Evolutionary conservation across 2,329 filamentous ascomycete genomes (phyloP), one percentile per base, ranked within the genome.

Genomic region (Apiospora pterosperma): DNA sequence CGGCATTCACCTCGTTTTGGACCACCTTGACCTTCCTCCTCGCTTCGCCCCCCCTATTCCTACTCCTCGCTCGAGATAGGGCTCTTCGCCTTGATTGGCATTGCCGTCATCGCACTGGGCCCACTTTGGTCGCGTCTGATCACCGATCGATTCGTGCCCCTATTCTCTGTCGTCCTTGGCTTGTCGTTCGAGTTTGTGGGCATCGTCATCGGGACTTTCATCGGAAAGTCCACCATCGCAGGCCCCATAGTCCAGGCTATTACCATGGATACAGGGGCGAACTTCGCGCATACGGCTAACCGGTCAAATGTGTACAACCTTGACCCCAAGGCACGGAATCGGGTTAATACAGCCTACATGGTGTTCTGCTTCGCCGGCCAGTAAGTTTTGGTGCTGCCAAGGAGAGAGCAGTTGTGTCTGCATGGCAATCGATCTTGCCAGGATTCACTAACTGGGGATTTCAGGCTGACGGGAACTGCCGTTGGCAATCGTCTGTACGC

Each of bases 271-370:
- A 82, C 92, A 31, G 92, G 91, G 0, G 81, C 89, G 66, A 92
- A 93, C 76, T 90, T 88, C 1, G 83, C 86, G 0, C 90, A 93
- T 74, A 90, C 93, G 36, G 90, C 90, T 1, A 93, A 94, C 70
- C 80, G 92, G 0, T 82, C 84, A 0, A 83, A 86, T 4, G 91
- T 96, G 23, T 94, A 92, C 70, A 78, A 80, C 1, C 87, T 95
- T 25, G 89, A 90, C 62, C 88, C 91, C 0, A 88, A 87, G 66
- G 88, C 89, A 0, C 79, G 90, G 5, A 96, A 93, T 76, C 78
- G 92, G 4, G 85, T 95, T 28, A 96, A 96, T 73, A 93, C 92
- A 0, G 90, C 89, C 1, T 96, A 93, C 72, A 96, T 95, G 92
- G 83, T 93, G 0, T 83, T 84, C 8, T 88, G 86, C 0, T 95